phyloP scores from a whole-genome alignment of 495 filamentous ascomycete genomes.

The Talaromyces borbonicus region DNA sequence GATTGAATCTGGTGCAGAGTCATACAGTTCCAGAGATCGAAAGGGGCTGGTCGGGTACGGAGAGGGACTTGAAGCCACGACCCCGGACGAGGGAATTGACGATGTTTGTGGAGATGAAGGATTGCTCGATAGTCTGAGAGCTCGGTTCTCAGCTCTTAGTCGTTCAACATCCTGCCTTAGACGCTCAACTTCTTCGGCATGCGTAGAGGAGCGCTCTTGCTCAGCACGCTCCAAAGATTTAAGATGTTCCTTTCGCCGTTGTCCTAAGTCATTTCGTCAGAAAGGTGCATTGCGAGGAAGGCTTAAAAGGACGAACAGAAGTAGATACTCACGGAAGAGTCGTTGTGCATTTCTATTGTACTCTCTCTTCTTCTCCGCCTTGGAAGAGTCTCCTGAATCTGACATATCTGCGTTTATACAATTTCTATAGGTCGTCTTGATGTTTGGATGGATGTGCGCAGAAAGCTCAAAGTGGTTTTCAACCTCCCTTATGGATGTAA shows the following conservation, averaged over 20 bases:
- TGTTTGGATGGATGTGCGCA: too few relatives aligned
- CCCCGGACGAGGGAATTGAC: conserved; percentile 1
- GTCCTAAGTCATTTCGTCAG: conserved; percentile 11
- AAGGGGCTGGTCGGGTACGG: conserved; percentile 9
- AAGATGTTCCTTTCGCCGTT: conserved; percentile 27
- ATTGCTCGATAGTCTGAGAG: conserved; percentile 7
- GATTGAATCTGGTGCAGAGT: neutral
- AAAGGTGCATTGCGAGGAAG: neutral
- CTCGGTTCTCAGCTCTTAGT: conserved; percentile 22
- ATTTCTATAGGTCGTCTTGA: too few relatives aligned
- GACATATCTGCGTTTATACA: conserved; percentile 6
- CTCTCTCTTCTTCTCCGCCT: conserved; percentile 12
- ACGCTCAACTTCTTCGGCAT: conserved; percentile 26
- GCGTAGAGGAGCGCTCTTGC: conserved; percentile 21
- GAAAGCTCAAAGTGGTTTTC: too few relatives aligned
- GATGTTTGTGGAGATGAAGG: conserved; percentile 3
- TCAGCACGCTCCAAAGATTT: conserved; percentile 26
- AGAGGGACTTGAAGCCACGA: conserved; percentile 1
- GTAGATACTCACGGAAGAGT: conserved; percentile 9
- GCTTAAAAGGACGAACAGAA: neutral
- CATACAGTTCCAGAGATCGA: conserved; percentile 4
- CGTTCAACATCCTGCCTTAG: conserved; percentile 21
- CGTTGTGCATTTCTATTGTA: conserved; percentile 14
- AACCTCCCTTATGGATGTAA: too few relatives aligned
- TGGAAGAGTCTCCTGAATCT: conserved; percentile 9